Evolutionary conservation across 2,329 filamentous ascomycete species (phyloP).

Genomic region (Xylaria sp.): DNA sequence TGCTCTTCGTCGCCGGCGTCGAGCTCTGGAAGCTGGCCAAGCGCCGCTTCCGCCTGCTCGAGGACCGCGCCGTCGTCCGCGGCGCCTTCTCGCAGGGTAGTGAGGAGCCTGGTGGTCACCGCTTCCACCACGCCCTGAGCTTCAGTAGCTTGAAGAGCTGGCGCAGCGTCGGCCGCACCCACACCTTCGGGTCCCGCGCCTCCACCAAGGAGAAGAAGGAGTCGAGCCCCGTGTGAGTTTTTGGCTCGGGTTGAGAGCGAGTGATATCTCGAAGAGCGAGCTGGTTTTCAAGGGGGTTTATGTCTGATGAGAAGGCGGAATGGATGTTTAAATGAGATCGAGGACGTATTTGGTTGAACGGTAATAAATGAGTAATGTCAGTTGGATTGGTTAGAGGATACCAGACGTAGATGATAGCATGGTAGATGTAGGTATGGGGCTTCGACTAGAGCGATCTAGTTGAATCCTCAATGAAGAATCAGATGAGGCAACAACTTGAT

Average conservation of each 20-base stretch:
- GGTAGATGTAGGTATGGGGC: too few relatives aligned
- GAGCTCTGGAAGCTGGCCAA: slow-evolving; percentile 75
- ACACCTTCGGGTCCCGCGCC: slow-evolving; percentile 30
- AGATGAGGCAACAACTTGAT: too few relatives aligned
- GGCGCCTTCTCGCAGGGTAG: slow-evolving; percentile 58
- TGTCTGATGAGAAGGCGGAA: not conserved
- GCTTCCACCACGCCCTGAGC: slow-evolving; percentile 52
- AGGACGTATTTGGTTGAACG: not conserved
- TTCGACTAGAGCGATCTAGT: too few relatives aligned
- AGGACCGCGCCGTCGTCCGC: slow-evolving; percentile 53
- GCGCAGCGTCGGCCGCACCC: slow-evolving; percentile 39
- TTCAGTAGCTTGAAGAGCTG: slow-evolving; percentile 53
- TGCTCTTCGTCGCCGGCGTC: slow-evolving; percentile 67
- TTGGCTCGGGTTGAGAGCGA: not conserved
- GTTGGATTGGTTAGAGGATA: not conserved
- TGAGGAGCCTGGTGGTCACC: slow-evolving; percentile 47
- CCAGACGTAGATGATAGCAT: not conserved
- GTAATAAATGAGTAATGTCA: not conserved
- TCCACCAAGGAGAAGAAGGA: slow-evolving; percentile 26
- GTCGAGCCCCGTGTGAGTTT: slow-evolving; percentile 14
- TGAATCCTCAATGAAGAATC: too few relatives aligned
- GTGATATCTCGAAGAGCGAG: not conserved
- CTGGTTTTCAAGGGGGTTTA: not conserved
- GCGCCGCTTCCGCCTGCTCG: slow-evolving; percentile 55
- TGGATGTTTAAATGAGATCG: not conserved